Percentiles rank a stretch among this genome's conserved stretches.
These are phyloP conservation scores for Calocybe gangraenosa DNA, from an alignment of 768 basidiomycete species.

Conservation along the genomic window DNA sequence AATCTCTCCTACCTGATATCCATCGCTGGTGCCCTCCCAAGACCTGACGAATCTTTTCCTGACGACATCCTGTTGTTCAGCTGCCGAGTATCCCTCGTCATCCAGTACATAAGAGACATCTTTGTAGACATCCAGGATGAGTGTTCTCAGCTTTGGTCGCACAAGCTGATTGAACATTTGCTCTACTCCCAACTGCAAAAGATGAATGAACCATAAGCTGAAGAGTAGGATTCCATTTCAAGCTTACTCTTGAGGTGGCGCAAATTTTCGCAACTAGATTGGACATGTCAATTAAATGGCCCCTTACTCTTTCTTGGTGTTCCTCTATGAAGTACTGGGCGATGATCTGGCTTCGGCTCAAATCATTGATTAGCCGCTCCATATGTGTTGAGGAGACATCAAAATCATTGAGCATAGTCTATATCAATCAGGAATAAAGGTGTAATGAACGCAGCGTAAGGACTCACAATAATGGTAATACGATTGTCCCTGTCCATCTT, in stretches of 20 bases:
- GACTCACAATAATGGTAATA: constrained; percentile 75
- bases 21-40: constrained; percentile 85
- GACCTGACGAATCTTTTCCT: constrained; percentile 86
- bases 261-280: constrained; percentile 62
- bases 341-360: constrained; percentile 49
- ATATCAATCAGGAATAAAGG: constrained; percentile 4
- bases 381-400: constrained; percentile 88
- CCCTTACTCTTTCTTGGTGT: constrained; percentile 49
- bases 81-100: constrained; percentile 78
- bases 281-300: constrained; percentile 45
- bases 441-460: neutral
- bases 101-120: constrained; percentile 87
- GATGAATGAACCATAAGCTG: neutral
- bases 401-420: constrained; percentile 94
- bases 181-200: constrained; percentile 71
- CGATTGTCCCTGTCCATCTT: constrained; percentile 80
- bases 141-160: constrained; percentile 78
- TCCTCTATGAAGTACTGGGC: constrained; percentile 62
- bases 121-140: constrained; percentile 86
- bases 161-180: constrained; percentile 94
- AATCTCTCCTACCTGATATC: constrained; percentile 62
- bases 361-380: constrained; percentile 72
- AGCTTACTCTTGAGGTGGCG: constrained; percentile 64
- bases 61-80: constrained; percentile 83
- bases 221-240: neutral